Evolutionary conservation across 768 basidiomycete genomes (phyloP).

Genomic region (Calocybe gangraenosa): DNA sequence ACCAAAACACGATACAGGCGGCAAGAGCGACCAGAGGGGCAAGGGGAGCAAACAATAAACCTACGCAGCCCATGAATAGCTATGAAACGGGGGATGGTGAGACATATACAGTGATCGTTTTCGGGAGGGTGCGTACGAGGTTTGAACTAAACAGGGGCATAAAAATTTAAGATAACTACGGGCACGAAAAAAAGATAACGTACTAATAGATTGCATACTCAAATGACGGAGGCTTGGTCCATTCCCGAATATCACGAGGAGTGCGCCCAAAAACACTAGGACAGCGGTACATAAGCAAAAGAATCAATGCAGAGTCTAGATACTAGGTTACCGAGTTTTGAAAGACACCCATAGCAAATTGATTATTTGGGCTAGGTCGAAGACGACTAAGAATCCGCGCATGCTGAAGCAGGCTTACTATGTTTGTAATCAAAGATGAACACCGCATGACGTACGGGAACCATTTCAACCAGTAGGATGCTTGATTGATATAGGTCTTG

Average conservation of each 20-base stretch:
- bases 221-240: slow-evolving; percentile 82
- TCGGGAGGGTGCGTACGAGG: neutral
- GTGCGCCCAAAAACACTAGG: slow-evolving; percentile 76
- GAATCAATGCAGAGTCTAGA: no score
- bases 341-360: slow-evolving; percentile 79
- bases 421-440: neutral
- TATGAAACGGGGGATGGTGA: slow-evolving; percentile 18
- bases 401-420: slow-evolving; percentile 23
- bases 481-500: slow-evolving; percentile 82
- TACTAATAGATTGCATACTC: slow-evolving; percentile 80
- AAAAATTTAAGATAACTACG: neutral
- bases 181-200: slow-evolving; percentile 21
- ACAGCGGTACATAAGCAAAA: slow-evolving; percentile 15
- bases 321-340: slow-evolving; percentile 73
- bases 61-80: slow-evolving; percentile 85
- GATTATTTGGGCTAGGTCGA: slow-evolving; percentile 91
- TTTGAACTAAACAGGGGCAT: neutral
- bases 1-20: slow-evolving; percentile 83
- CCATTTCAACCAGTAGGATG: slow-evolving; percentile 87
- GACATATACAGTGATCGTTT: slow-evolving; percentile 12
- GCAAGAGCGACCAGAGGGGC: slow-evolving; percentile 85
- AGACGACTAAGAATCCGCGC: slow-evolving; percentile 88
- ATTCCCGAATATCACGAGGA: slow-evolving; percentile 81
- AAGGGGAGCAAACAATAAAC: slow-evolving; percentile 86
- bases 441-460: slow-evolving; percentile 65